Base-by-base conservation (phyloP, 1,284 basidiomycete genomes). In the Ganoderma sinense region DNA sequence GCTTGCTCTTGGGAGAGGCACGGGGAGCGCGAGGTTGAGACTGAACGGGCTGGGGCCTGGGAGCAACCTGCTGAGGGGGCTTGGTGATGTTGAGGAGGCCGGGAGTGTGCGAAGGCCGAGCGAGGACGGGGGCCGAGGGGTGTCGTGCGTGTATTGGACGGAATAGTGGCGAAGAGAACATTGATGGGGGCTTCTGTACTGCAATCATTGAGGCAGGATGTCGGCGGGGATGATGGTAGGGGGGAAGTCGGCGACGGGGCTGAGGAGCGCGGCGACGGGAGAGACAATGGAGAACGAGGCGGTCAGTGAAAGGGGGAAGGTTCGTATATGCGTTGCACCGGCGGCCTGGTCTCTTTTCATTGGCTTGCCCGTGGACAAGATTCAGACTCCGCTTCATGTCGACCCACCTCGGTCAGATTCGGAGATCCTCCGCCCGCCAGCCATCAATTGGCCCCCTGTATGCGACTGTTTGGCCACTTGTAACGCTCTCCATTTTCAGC, bases 11-110 rank as follows among this genome's bases (percentile, higher is more conserved):
- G 59, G 75, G 76, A 48, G 77, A 73, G 36, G 73, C 65, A 62
- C 75, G 79, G 64, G 81, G 81, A 20, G 80, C 78, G 68, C 77
- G 81, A 48, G 80, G 80, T 11, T 82, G 79, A 40, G 82, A 82
- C 62, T 84, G 82, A 14, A 75, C 74, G 36, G 77, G 81, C 66
- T 83, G 84, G 41, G 79, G 78, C 29, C 82, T 80, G 2, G 79
- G 78, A 0, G 77, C 72, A 7, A 79, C 75, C 56, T 84, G 81
- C 14, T 26, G 39, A 23, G 80, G 72, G 23, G 89, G 89, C 83
- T 89, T 91, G 68, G 90, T 88, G 67, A 93, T 84, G 64, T 89
- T 87, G 66, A 93, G 86, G 20, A 93, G 84, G 76, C 91, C 91
- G 0, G 92, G 91, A 0, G 88, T 91, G 69, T 86, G 86, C 18